Percentiles rank a stretch among this genome's conserved stretches.
These are phyloP conservation scores for Plantago major DNA, from an alignment of 257 asterid species.

Conservation along the genomic window DNA sequence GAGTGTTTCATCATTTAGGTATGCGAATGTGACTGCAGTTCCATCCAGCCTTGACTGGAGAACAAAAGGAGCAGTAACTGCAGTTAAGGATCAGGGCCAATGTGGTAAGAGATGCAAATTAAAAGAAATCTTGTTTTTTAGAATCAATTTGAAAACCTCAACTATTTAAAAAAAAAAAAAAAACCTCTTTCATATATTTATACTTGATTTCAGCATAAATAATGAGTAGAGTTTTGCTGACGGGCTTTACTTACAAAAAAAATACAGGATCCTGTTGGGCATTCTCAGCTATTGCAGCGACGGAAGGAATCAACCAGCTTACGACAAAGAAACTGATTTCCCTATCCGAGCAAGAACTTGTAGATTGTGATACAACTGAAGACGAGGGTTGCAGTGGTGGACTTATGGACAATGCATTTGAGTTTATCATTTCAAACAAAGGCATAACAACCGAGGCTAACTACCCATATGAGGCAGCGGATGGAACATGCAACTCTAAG, in stretches of 20 bases:
- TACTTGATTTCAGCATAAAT: too few species aligned
- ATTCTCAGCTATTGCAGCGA: constrained; percentile 3
- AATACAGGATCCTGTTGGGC: constrained; percentile 8
- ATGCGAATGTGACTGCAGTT: constrained; percentile 17
- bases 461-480: background rate
- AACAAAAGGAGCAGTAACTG: constrained; percentile 35
- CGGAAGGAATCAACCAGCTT: constrained; percentile 7
- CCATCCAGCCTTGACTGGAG: constrained; percentile 29
- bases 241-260: background rate
- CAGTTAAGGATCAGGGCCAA: constrained; percentile 28
- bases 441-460: background rate
- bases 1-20: constrained; percentile 19
- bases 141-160: too few species aligned
- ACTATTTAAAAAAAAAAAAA: too few species aligned
- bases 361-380: constrained; percentile 7
- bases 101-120: constrained; percentile 30
- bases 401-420: too few species aligned
- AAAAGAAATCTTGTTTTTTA: too few species aligned
- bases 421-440: constrained; percentile 1
- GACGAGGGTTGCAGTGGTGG: constrained; percentile 3
- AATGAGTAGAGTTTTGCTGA: too few species aligned
- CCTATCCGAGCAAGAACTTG: constrained; percentile 3
- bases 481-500: background rate
- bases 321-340: background rate
- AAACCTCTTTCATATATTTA: too few species aligned